Conservation (phyloP, 768 basidiomycete genomes). For the Mrakia blollopis region DNA sequence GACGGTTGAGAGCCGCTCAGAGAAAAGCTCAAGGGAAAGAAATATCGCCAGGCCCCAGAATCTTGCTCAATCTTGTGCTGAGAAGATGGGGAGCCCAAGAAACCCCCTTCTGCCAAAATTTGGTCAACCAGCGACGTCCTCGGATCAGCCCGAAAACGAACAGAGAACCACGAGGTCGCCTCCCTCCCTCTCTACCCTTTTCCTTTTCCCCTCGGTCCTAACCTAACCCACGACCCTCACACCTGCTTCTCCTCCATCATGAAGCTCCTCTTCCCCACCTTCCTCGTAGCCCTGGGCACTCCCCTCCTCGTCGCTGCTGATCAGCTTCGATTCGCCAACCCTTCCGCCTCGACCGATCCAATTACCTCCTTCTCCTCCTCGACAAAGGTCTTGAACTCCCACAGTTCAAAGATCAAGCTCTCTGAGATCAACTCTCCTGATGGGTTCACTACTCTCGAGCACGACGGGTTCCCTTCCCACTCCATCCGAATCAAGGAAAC, state of each 20-base stretch:
- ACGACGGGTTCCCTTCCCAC: conserved; percentile 25
- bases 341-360: not conserved
- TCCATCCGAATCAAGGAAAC: conserved; percentile 31
- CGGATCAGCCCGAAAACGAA: too few species aligned
- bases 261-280: not conserved
- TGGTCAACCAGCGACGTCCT: too few species aligned
- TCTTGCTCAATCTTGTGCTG: too few species aligned
- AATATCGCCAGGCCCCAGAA: too few species aligned
- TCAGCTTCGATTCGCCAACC: conserved; percentile 25
- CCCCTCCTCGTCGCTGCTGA: conserved; percentile 16
- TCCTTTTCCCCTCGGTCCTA: not conserved
- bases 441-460: conserved; percentile 26
- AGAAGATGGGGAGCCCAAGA: too few species aligned
- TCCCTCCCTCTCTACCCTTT: not conserved
- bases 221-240: not conserved
- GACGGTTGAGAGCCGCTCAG: too few species aligned
- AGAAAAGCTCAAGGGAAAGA: too few species aligned
- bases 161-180: too few species aligned
- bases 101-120: too few species aligned
- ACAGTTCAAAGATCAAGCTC: conserved; percentile 12
- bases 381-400: not conserved
- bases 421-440: conserved; percentile 18
- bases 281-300: not conserved
- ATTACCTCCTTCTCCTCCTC: conserved; percentile 21
- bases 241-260: not conserved